Conservation (phyloP, 2,329 filamentous ascomycete species). For the Hypoxylon sp. region DNA sequence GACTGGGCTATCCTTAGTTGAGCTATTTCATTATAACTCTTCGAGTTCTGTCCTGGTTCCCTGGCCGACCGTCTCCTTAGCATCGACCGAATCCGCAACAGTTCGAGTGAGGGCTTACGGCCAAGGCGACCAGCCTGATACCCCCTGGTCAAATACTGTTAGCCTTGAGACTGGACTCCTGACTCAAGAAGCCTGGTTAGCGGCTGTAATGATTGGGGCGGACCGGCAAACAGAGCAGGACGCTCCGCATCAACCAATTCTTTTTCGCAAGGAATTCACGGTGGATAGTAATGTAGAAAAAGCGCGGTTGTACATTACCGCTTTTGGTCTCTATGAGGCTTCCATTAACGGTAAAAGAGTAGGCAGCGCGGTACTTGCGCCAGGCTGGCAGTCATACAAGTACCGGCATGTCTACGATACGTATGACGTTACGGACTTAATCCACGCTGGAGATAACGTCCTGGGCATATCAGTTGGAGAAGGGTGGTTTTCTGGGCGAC, state of each 20-base stretch:
- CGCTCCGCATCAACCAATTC: slow-evolving; percentile 52
- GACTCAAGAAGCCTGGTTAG: slow-evolving; percentile 52
- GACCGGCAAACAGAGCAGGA: slow-evolving; percentile 51
- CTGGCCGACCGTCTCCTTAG: slow-evolving; percentile 60
- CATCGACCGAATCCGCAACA: slow-evolving; percentile 52
- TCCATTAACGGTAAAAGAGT: slow-evolving; percentile 63
- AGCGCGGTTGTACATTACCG: slow-evolving; percentile 64
- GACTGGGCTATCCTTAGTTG: slow-evolving; percentile 25
- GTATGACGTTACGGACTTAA: slow-evolving; percentile 63
- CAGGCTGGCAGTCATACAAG: slow-evolving; percentile 68
- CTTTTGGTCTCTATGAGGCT: slow-evolving; percentile 62
- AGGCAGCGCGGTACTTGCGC: slow-evolving; percentile 61
- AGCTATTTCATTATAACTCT: slow-evolving; percentile 53
- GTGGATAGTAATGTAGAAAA: slow-evolving; percentile 47
- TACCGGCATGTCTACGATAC: slow-evolving; percentile 67
- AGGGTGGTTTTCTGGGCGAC: slow-evolving; percentile 65
- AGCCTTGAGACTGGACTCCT: slow-evolving; percentile 58
- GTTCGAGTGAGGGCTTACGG: slow-evolving; percentile 57
- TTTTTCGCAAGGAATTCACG: slow-evolving; percentile 56
- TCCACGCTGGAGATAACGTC: slow-evolving; percentile 58
- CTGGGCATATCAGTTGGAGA: slow-evolving; percentile 65
- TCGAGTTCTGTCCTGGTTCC: slow-evolving; percentile 59
- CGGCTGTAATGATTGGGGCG: slow-evolving; percentile 53
- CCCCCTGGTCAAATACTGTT: slow-evolving; percentile 53
- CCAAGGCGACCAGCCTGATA: slow-evolving; percentile 42